Evolutionary conservation across 768 basidiomycete species (phyloP), one percentile per base, ranked within the genome.

Genomic region (Phanerodontia chrysosporium): DNA sequence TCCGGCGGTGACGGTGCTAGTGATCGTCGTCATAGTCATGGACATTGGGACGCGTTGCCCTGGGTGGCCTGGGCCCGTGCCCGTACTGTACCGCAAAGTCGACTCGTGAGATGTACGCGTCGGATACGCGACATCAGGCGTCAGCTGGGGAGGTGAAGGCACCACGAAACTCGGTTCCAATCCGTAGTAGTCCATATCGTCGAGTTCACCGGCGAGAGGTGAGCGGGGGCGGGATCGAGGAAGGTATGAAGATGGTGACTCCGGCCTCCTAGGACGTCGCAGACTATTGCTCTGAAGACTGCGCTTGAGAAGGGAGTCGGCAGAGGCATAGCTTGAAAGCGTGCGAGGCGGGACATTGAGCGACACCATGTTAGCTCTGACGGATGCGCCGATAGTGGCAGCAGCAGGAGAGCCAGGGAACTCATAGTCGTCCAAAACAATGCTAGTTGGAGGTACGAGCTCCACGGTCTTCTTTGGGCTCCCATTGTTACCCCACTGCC

Each of bases 251-350:
- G 51, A 48, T 3, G 56, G 60, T 4, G 60, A 58, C n/a, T 30
- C 51, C 36, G 52, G 62, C 49, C 32, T 61, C 25, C 58, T 42
- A 18, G 39, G 39, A 18, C 39, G 39, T 18, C 39, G 39, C 39
- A 42, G 39, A 18, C 39, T 42, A 18, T 18, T 18, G 39, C 39
- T 42, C 35, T 36, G 52, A 5, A 68, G 60, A 14, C 64, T 65
- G 25, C 64, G 63, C 56, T 52, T 55, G 6, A 66, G 55, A 5
- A 68, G 58, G 1, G 69, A 70, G 45, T 70, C 69, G 0, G 58
- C 69, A 4, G 69, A 70, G 0, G 69, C 61, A 51, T 70, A 70
- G 45, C 62, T 67, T 1, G 62, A 62, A 14, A 70, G 63, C 16
- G 63, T 65, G 2, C 55, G 62, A 13, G 44, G 46, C 27, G 44